Evolutionary conservation across 176 grass and related monocot genomes (phyloP).

Genomic region (Coix lacrymajobi): DNA sequence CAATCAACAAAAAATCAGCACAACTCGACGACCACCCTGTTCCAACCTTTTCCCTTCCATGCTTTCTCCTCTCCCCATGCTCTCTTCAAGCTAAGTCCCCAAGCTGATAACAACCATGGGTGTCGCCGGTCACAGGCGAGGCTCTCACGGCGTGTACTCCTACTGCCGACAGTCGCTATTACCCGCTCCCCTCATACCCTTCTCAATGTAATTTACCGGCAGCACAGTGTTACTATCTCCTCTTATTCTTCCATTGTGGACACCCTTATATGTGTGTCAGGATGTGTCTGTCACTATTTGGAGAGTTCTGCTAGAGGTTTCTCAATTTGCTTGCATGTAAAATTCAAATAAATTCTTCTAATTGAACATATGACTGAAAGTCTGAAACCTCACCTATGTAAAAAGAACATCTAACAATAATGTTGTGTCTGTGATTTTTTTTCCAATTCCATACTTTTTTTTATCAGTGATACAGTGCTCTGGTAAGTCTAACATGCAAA

Average conservation of each 20-base stretch:
- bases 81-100: too few relatives aligned
- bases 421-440: neutral
- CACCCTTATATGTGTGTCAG: neutral
- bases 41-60: too few relatives aligned
- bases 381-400: neutral
- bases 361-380: constrained; percentile 12
- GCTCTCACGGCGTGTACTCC: neutral
- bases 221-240: neutral
- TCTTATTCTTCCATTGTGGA: neutral
- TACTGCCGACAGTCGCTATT: neutral
- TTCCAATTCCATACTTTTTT: neutral
- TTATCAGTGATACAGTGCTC: neutral
- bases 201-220: neutral
- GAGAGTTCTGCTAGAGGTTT: neutral
- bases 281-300: neutral
- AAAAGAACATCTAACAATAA: constrained; percentile 19
- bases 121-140: neutral
- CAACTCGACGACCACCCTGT: neutral
- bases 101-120: too few relatives aligned
- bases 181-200: neutral
- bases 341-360: constrained; percentile 17
- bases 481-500: neutral
- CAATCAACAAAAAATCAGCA: neutral
- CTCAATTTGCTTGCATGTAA: constrained; percentile 4
- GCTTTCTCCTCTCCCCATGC: too few relatives aligned